Base-by-base conservation (phyloP, 1,284 basidiomycete species). In the Exsudoporus floridanus region DNA sequence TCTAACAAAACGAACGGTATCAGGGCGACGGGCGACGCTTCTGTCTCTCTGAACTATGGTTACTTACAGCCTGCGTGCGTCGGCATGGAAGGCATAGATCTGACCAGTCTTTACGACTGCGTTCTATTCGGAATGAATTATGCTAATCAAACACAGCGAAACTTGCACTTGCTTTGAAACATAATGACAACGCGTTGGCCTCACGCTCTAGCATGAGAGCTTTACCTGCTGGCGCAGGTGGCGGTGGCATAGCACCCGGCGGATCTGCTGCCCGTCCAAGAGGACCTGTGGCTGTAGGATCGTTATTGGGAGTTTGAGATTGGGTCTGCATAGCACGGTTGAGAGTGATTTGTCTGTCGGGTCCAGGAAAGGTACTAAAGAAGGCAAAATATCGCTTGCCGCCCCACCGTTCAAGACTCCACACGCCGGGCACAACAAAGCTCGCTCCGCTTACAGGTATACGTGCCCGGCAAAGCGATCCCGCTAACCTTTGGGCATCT, bases 101-200 rank as follows among this genome's bases (percentile, higher is more conserved):
- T 88, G 81, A 8, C 80, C 86, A 1, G 84, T 83, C 66, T 82
- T 87, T 6, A 88, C 72, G 8, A 81, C 77, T n/a, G 82, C 79
- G 60, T 81, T 82, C 86, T 88, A 21, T 40, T 50, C 43, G 45
- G 30, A 12, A 47, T 52, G 40, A 54, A 19, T 28, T 23, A 12
- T 2, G 13, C 25, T 13, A 6, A 27, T 18, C 12, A 34, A 50
- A 43, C 46, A 19, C 18, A 3, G 38, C 23, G 18, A 2, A 52
- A 49, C 27, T 25, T 12, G 13, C n/a, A 53, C 70, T 55, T 56
- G 80, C 87, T 74, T 81, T 82, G 23, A 90, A 72, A 61, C 78
- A 83, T 5, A 69, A 66, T 5, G 74, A 71, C 36, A 90, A 66
- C 1, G 81, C 83, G 27, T 73, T 73, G 54, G 84, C 73, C 65